Percentiles rank a stretch among this genome's conserved stretches.
These are phyloP conservation scores for Cryphonectria radicalis DNA, from an alignment of 2,329 filamentous ascomycete genomes.

Conservation along the genomic window DNA sequence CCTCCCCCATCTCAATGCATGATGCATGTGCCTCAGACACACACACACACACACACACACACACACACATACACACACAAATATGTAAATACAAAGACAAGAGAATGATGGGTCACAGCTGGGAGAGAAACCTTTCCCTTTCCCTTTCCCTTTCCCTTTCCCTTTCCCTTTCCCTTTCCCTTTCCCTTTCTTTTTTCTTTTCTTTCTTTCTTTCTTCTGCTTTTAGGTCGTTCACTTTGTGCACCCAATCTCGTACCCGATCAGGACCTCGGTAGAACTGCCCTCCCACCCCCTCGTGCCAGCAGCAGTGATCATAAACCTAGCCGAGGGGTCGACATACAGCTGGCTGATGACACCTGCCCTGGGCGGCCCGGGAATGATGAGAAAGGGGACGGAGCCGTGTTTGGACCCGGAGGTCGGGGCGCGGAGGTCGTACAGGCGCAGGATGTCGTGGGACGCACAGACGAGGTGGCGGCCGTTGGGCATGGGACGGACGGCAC, in stretches of 20 bases:
- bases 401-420: conserved; percentile 69
- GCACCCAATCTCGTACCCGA: conserved; percentile 84
- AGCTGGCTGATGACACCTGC: conserved; percentile 87
- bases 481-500: conserved; percentile 84
- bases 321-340: conserved; percentile 84
- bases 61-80: not conserved
- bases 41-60: not conserved
- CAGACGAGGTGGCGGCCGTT: conserved; percentile 93
- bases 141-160: too few relatives aligned
- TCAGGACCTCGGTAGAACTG: conserved; percentile 81
- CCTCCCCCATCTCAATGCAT: not conserved
- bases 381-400: conserved; percentile 89
- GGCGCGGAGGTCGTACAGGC: conserved; percentile 84
- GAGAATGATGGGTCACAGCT: not conserved
- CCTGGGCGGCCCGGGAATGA: conserved; percentile 82
- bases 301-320: conserved; percentile 89
- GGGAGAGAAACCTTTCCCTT: not conserved
- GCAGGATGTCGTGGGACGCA: conserved; percentile 82
- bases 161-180: too few relatives aligned
- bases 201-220: too few relatives aligned
- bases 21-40: not conserved
- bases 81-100: not conserved
- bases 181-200: too few relatives aligned
- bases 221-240: conserved; percentile 20
- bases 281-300: conserved; percentile 97